Evolutionary conservation across 2,329 filamentous ascomycete species (phyloP), one percentile per base, ranked within the genome.

Genomic region (Aspergillus phoenicis): DNA sequence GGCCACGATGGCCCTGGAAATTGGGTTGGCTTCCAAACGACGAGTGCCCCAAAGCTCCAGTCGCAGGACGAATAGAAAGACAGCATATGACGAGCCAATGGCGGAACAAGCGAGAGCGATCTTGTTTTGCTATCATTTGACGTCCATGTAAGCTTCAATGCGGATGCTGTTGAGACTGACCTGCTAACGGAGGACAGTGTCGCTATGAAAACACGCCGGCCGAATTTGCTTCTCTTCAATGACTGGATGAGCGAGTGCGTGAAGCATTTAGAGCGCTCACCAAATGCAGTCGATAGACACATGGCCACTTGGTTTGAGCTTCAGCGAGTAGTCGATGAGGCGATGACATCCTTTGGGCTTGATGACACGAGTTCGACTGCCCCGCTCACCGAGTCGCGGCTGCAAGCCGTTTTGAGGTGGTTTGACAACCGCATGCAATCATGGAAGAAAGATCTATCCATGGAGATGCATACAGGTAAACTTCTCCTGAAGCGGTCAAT

Each of bases 1-100:
- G 8, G 78, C 80, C 28, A 81, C 81, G 1, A 83, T 84, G 81
- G 81, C 78, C 3, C 68, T 80, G 66, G 79, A 81, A 51, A 77
- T 81, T 53, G 78, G 78, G 1, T 64, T 76, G 39, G 73, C 73
- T 17, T 73, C 72, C 4, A 73, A 73, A 52, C 66, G 67, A 17
- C 70, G 69, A 13, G 66, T 72, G 7, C 64, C 67, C 30, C 68
- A 65, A 24, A 68, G 59, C 52, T 62, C 24, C 48, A 62, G 43
- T 58, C 59, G 36, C 59, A 67, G 58, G 28, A 22, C 57, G 24
- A 60, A 56, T 38, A 64, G 61, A 28, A 58, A 47, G 17, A 39
- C 33, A 20, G 56, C 38, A 8, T 70, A 63, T 30, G 71, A 75
- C 51, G 71, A 74, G 33, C 66, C 68, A 28, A 66, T 75, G 58